Conservation (phyloP, 108 stramenopile genomes). For the Stephanodiscus minutulus region DNA sequence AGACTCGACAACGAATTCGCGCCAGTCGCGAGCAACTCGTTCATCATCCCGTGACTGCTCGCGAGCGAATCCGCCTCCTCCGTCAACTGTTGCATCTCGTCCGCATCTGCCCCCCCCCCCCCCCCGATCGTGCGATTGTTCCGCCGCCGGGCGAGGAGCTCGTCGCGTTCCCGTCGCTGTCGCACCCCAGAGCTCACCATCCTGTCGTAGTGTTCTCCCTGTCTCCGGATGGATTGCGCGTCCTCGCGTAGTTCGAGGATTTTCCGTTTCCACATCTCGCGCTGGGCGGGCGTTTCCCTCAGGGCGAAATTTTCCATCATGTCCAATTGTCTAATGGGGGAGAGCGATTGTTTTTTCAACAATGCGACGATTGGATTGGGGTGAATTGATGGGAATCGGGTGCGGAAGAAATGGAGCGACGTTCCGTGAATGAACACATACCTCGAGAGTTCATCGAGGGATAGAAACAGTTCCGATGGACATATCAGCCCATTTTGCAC, state of each 20-base stretch:
- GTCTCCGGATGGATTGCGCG: constrained; percentile 56
- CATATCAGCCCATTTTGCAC: constrained; percentile 76
- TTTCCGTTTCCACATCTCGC: constrained; percentile 85
- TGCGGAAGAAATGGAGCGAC: neutral
- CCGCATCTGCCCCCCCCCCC: constrained; percentile 26
- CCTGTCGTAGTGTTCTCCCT: constrained; percentile 75
- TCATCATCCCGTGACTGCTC: constrained; percentile 67
- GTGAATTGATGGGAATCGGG: neutral
- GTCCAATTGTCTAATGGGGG: constrained; percentile 63
- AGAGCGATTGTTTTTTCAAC: neutral
- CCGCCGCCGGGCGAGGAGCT: constrained; percentile 66
- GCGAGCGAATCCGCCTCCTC: constrained; percentile 74
- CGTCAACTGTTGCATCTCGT: constrained; percentile 70
- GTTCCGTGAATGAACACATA: constrained; percentile 10
- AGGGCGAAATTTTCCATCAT: constrained; percentile 71
- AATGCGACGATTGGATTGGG: neutral
- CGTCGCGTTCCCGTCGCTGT: constrained; percentile 75
- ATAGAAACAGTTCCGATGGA: constrained; percentile 73
- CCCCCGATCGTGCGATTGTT: constrained; percentile 26
- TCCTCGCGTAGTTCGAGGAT: constrained; percentile 81
- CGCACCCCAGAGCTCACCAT: constrained; percentile 70
- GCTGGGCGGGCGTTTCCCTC: constrained; percentile 79
- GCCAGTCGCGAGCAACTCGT: constrained; percentile 67
- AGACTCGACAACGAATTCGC: constrained; percentile 61
- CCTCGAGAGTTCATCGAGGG: constrained; percentile 73